Conservation (phyloP, 441 rosid species). For the Brassica balearica region DNA sequence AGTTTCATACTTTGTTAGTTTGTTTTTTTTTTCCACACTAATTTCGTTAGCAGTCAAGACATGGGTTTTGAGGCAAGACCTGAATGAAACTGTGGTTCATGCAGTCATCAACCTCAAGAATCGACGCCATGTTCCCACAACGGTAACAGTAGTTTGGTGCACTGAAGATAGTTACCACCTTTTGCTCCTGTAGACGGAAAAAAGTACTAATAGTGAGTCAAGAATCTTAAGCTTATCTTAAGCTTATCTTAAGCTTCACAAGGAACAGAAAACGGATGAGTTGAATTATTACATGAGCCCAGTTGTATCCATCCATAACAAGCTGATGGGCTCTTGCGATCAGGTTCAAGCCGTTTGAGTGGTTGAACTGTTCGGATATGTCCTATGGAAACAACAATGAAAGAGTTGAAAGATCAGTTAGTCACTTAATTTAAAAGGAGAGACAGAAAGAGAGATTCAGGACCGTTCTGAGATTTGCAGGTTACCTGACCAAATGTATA, state of each 20-base stretch:
- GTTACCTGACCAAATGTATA: constrained; percentile 62
- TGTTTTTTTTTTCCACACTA: constrained; percentile 2
- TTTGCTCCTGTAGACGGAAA: constrained; percentile 70
- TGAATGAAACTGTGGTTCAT: constrained; percentile 91
- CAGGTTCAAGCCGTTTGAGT: constrained; percentile 82
- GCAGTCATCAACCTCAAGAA: constrained; percentile 93
- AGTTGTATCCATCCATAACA: constrained; percentile 97
- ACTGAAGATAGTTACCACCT: constrained; percentile 93
- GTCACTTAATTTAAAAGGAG: background rate
- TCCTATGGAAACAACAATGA: constrained; percentile 52
- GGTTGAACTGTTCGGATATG: constrained; percentile 94
- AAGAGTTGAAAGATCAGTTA: constrained; percentile 6
- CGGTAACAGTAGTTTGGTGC: constrained; percentile 94
- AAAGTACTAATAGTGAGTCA: constrained; percentile 1
- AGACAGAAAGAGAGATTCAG: background rate
- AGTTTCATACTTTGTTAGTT: constrained; percentile 16
- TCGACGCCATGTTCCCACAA: constrained; percentile 97
- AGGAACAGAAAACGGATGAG: too few relatives aligned
- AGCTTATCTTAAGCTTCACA: constrained; percentile 5
- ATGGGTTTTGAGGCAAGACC: constrained; percentile 48
- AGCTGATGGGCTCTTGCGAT: constrained; percentile 95
- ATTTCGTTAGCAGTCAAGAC: background rate
- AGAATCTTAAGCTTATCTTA: constrained; percentile 7
- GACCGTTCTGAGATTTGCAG: constrained; percentile 25
- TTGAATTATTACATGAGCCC: too few relatives aligned